Conservation (phyloP, 2,329 filamentous ascomycete genomes). For the Scedosporium dehoogii region DNA sequence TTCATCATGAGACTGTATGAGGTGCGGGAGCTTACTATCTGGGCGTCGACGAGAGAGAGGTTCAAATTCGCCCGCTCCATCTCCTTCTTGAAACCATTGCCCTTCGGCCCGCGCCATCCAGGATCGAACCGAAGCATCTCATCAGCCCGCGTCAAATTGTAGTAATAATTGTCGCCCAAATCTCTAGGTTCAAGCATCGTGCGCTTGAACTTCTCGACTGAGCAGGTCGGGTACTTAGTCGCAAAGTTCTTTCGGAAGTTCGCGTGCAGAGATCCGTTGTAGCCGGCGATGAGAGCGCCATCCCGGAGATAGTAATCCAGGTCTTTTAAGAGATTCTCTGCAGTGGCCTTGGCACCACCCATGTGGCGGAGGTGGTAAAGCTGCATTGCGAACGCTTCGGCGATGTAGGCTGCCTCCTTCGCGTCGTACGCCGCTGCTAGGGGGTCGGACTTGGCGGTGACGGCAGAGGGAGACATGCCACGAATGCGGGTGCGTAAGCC, state of each 20-base stretch:
- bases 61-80: conserved; percentile 84
- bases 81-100: conserved; percentile 70
- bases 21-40: conserved; percentile 52
- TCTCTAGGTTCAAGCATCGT: conserved; percentile 55
- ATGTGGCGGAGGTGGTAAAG: conserved; percentile 76
- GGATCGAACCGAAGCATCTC: conserved; percentile 68
- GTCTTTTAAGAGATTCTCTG: conserved; percentile 62
- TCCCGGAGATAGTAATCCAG: conserved; percentile 72
- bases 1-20: not conserved
- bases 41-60: conserved; percentile 82
- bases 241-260: conserved; percentile 82
- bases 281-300: conserved; percentile 67
- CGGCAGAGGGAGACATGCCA: conserved; percentile 39
- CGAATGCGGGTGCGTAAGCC: conserved; percentile 62
- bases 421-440: conserved; percentile 52
- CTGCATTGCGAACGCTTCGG: conserved; percentile 84
- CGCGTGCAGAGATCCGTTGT: conserved; percentile 77
- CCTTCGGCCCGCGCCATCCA: conserved; percentile 61
- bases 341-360: conserved; percentile 53
- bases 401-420: conserved; percentile 69
- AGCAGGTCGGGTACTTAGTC: conserved; percentile 62
- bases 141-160: conserved; percentile 66
- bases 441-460: conserved; percentile 44
- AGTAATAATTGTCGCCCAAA: conserved; percentile 73
- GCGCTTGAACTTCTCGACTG: conserved; percentile 70